Base-by-base conservation (phyloP, 176 grass and related monocot genomes). In the Triticum monococcum region DNA sequence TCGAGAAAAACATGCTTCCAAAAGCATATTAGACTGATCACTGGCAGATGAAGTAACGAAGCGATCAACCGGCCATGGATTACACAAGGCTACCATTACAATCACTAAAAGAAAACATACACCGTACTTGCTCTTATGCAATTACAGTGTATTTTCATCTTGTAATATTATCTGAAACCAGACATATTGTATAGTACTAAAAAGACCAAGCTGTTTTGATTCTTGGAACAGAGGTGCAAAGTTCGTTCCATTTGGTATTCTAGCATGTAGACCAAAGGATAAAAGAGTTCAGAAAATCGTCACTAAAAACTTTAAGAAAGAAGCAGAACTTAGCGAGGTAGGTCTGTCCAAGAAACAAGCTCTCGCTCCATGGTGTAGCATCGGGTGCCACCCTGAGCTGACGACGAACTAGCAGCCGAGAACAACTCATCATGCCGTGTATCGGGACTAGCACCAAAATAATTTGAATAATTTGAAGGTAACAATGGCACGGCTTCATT, bases 71-170 rank as follows among this genome's bases (percentile, higher is more conserved):
- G n/a, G n/a, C n/a, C n/a, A n/a, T n/a, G n/a, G n/a, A n/a, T n/a
- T n/a, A n/a, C n/a, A n/a, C n/a, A n/a, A n/a, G n/a, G n/a, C n/a
- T n/a, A n/a, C n/a, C n/a, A n/a, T n/a, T n/a, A n/a, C n/a, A n/a
- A n/a, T n/a, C n/a, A n/a, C n/a, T n/a, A n/a, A n/a, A n/a, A n/a
- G n/a, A n/a, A n/a, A n/a, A n/a, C n/a, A 38, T 38, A 38, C 37
- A 38, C 37, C 7, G 37, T 7, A 38, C 37, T 38, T 8, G 37
- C 37, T 38, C 37, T 38, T 98, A 98, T 33, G 97, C 93, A 82
- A 98, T 94, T 31, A 98, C 97, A 45, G 96, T 92, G 73, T 96
- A 66, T n/a, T 77, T 46, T 94, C 97, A 98, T 84, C 87, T 87
- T 70, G 94, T 85, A 54, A 96, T 84, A 68, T 63, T 96, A 83